Conservation (phyloP, 129 eudicot species). For the Centaurea solstitialis region DNA sequence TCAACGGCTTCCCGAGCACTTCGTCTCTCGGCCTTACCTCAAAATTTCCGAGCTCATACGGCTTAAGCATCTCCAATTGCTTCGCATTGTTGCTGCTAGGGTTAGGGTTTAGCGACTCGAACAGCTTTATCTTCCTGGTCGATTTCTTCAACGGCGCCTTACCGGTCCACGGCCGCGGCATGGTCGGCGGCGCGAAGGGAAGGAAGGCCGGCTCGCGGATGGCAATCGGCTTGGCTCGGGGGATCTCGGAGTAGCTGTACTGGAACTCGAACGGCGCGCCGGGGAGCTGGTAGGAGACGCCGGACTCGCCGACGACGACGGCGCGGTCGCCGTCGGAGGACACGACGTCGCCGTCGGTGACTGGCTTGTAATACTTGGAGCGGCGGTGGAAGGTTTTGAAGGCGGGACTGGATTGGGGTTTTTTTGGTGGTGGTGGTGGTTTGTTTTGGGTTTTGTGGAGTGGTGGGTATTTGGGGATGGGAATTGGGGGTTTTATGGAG, state of each 20-base stretch:
- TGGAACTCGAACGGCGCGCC: slow-evolving; percentile 95
- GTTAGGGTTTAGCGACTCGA: slow-evolving; percentile 41
- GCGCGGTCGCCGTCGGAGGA: slow-evolving; percentile 58
- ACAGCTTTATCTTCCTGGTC: slow-evolving; percentile 59
- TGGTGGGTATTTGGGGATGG: slow-evolving; percentile 84
- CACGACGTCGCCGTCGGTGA: slow-evolving; percentile 45
- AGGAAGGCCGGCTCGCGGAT: slow-evolving; percentile 93
- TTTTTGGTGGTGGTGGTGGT: slow-evolving; percentile 33
- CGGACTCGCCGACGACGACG: slow-evolving; percentile 69
- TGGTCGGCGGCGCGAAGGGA: slow-evolving; percentile 91
- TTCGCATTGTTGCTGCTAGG: slow-evolving; percentile 17
- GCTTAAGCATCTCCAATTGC: slow-evolving; percentile 47
- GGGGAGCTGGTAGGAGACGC: slow-evolving; percentile 82
- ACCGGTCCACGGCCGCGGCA: slow-evolving; percentile 98
- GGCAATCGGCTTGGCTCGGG: slow-evolving; percentile 79
- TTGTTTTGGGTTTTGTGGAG: slow-evolving; percentile 34
- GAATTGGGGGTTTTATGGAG: slow-evolving; percentile 66
- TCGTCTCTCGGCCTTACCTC: slow-evolving; percentile 56
- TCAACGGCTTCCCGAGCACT: slow-evolving; percentile 81
- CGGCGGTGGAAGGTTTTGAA: slow-evolving; percentile 75
- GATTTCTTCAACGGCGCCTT: slow-evolving; percentile 85
- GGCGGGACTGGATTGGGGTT: slow-evolving; percentile 50
- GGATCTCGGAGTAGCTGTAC: slow-evolving; percentile 84
- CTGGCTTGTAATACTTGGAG: slow-evolving; percentile 81
- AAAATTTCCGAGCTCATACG: slow-evolving; percentile 49